Percentiles rank a stretch among this genome's conserved stretches.
These are phyloP conservation scores for Hordeum pubiflorum DNA, from an alignment of 202 grass and related monocot species.

Conservation along the genomic window DNA sequence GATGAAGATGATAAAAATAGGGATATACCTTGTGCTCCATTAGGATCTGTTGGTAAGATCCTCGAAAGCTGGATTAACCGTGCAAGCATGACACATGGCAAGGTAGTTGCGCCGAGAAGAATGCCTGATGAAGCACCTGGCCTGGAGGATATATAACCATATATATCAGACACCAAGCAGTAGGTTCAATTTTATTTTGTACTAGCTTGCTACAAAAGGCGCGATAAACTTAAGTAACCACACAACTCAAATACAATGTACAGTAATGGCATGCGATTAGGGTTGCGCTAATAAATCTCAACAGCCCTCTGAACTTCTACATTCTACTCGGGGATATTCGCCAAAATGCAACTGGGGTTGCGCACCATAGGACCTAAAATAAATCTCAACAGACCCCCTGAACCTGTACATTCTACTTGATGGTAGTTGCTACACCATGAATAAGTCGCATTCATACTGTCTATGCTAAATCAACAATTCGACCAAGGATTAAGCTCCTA, in stretches of 20 bases:
- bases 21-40: constrained; percentile 43
- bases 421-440: background rate
- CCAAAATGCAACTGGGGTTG: background rate
- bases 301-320: background rate
- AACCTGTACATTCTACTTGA: background rate
- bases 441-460: background rate
- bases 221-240: background rate
- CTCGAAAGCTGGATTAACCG: constrained; percentile 71
- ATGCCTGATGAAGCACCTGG: constrained; percentile 87
- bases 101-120: constrained; percentile 80
- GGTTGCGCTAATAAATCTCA: background rate
- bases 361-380: background rate
- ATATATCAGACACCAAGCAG: background rate
- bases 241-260: background rate
- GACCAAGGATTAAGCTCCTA: background rate
- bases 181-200: background rate
- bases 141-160: constrained; percentile 32
- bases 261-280: background rate
- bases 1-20: background rate
- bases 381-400: background rate
- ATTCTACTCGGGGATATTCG: background rate
- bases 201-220: background rate
- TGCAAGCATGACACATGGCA: constrained; percentile 87
- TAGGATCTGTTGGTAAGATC: constrained; percentile 41
- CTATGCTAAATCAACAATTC: background rate